Evolutionary conservation across 2,329 filamentous ascomycete species (phyloP).

Genomic region (Sclerotinia trifoliorum): DNA sequence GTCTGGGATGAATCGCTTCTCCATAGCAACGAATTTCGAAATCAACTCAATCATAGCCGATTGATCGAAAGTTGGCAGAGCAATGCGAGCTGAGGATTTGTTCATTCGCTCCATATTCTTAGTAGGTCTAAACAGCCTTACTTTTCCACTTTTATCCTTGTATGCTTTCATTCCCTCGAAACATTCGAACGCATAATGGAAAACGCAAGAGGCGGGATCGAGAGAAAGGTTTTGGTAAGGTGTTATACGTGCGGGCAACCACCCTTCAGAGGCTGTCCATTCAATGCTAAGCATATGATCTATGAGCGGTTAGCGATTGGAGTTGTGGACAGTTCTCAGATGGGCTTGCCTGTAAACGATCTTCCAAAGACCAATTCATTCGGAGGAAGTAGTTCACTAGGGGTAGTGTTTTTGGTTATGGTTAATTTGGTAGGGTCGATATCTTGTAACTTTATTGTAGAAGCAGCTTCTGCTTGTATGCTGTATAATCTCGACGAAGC

Average conservation of each 20-base stretch:
- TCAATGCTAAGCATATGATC: slow-evolving; percentile 97
- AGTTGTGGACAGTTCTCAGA: slow-evolving; percentile 8
- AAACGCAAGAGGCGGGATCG: slow-evolving; percentile 93
- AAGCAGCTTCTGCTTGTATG: slow-evolving; percentile 43
- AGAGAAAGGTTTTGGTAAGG: slow-evolving; percentile 97
- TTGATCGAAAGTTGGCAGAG: slow-evolving; percentile 80
- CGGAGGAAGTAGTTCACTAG: slow-evolving; percentile 70
- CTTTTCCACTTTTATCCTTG: slow-evolving; percentile 74
- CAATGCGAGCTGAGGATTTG: slow-evolving; percentile 86
- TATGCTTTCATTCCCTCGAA: slow-evolving; percentile 99
- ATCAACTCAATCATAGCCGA: slow-evolving; percentile 78
- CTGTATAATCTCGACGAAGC: slow-evolving; percentile 48
- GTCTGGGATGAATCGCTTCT: slow-evolving; percentile 86
- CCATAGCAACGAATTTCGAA: slow-evolving; percentile 72
- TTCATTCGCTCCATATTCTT: slow-evolving; percentile 97
- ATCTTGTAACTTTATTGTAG: slow-evolving; percentile 53
- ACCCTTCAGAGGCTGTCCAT: slow-evolving; percentile 76
- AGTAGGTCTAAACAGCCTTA: slow-evolving; percentile 89
- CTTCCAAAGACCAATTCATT: slow-evolving; percentile 86
- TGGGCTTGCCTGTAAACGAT: slow-evolving; percentile 74
- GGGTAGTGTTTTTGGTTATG: slow-evolving; percentile 71
- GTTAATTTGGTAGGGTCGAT: slow-evolving; percentile 77
- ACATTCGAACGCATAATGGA: slow-evolving; percentile 97
- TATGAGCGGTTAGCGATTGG: slow-evolving; percentile 41
- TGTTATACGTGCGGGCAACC: slow-evolving; percentile 77